phyloP scores from a whole-genome alignment of 805 yeast genomes.

The Hyphopichia homilentoma region DNA sequence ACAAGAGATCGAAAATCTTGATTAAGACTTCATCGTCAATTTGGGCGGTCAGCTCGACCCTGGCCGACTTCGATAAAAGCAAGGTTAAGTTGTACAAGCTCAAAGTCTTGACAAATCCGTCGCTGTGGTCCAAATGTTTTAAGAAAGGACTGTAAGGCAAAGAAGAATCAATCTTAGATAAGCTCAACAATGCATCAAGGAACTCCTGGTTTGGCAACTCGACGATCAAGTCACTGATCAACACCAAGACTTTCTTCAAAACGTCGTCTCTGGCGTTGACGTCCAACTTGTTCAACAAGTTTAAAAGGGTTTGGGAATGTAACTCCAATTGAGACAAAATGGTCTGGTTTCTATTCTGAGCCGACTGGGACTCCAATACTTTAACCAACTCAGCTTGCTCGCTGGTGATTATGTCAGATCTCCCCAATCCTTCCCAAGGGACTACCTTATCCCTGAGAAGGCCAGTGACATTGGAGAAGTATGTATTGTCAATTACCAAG shows the following conservation, averaged over 20 bases:
- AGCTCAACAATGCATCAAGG: conserved; percentile 36
- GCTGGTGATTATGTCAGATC: conserved; percentile 63
- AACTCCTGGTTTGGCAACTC: conserved; percentile 34
- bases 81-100: conserved; percentile 52
- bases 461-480: conserved; percentile 59
- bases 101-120: conserved; percentile 54
- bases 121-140: conserved; percentile 50
- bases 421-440: conserved; percentile 88
- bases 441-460: conserved; percentile 75
- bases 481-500: conserved; percentile 58
- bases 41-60: conserved; percentile 10
- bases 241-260: conserved; percentile 58
- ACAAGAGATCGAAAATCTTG: conserved; percentile 35
- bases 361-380: conserved; percentile 46
- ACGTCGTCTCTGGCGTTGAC: conserved; percentile 55
- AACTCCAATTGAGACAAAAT: conserved; percentile 42
- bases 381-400: conserved; percentile 65
- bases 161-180: conserved; percentile 38
- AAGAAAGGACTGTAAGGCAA: conserved; percentile 53
- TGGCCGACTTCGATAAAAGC: conserved; percentile 34
- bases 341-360: conserved; percentile 39
- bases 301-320: conserved; percentile 53
- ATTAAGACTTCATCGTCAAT: conserved; percentile 37
- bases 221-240: conserved; percentile 54
- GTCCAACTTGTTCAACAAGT: conserved; percentile 47